Evolutionary conservation across 768 basidiomycete genomes (phyloP).

Genomic region (Podaxis rugospora): DNA sequence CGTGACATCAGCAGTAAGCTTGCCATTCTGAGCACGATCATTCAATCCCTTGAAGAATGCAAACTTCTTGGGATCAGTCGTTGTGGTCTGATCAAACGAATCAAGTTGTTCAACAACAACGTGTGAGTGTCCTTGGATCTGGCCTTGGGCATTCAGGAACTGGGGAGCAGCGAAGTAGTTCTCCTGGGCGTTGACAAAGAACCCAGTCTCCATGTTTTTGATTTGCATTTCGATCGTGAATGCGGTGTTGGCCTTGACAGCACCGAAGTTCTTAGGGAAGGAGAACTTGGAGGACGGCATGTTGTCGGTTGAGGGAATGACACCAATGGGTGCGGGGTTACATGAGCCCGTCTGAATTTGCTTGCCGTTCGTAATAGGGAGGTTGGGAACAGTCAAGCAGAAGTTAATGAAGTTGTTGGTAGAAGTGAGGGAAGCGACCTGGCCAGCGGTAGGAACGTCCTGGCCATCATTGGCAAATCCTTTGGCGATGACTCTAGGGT

Average conservation of each 20-base stretch:
- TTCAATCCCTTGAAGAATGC: conserved; percentile 64
- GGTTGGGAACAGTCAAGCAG: conserved; percentile 34
- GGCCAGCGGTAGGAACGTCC: conserved; percentile 34
- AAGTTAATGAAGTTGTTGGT: conserved; percentile 68
- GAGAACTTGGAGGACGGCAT: conserved; percentile 48
- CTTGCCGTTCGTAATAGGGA: conserved; percentile 49
- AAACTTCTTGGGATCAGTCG: conserved; percentile 48
- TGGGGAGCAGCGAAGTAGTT: conserved; percentile 52
- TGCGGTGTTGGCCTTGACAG: conserved; percentile 32
- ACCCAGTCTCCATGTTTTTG: conserved; percentile 36
- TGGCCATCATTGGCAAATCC: conserved; percentile 44
- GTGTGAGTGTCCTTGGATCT: conserved; percentile 53
- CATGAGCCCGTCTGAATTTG: conserved; percentile 46
- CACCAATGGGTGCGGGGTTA: conserved; percentile 49
- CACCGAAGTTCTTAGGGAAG: conserved; percentile 35
- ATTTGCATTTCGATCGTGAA: conserved; percentile 40
- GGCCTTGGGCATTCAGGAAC: conserved; percentile 35
- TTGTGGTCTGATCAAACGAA: conserved; percentile 35
- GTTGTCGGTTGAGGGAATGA: conserved; percentile 36
- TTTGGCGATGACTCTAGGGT: conserved; percentile 32
- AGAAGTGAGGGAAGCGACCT: conserved; percentile 47
- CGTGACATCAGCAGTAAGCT: conserved; percentile 40
- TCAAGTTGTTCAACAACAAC: conserved; percentile 46
- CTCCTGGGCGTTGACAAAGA: conserved; percentile 46
- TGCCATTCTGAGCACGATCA: conserved; percentile 44